phyloP scores from a whole-genome alignment of 2,329 filamentous ascomycete species.

The Bretziella fagacearum region DNA sequence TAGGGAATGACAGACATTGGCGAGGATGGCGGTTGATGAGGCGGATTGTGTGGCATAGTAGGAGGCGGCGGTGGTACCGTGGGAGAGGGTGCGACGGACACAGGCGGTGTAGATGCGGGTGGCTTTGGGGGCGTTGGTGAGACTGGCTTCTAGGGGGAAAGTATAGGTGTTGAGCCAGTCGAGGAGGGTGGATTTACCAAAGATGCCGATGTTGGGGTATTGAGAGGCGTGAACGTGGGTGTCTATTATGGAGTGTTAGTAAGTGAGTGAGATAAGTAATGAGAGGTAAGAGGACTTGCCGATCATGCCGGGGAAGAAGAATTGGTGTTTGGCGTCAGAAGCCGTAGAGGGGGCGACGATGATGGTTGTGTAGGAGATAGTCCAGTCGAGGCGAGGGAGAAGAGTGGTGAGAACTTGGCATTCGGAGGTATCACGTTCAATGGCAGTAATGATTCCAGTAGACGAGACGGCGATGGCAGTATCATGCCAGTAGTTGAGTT shows the following conservation, averaged over 20 bases:
- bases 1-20: constrained; percentile 57
- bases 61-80: constrained; percentile 86
- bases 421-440: constrained; percentile 25
- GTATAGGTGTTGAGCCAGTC: constrained; percentile 93
- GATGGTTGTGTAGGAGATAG: constrained; percentile 23
- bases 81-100: constrained; percentile 61
- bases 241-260: constrained; percentile 38
- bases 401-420: constrained; percentile 22
- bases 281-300: constrained; percentile 31
- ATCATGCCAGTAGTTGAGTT: constrained; percentile 35
- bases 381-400: constrained; percentile 31
- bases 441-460: constrained; percentile 32
- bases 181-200: constrained; percentile 80
- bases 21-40: constrained; percentile 74
- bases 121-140: constrained; percentile 46
- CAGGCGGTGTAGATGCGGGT: constrained; percentile 58
- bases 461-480: constrained; percentile 34
- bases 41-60: constrained; percentile 90
- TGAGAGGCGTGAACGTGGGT: constrained; percentile 92
- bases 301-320: constrained; percentile 75
- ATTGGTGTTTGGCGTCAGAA: constrained; percentile 33
- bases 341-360: constrained; percentile 16
- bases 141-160: constrained; percentile 74
- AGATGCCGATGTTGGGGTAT: constrained; percentile 86
- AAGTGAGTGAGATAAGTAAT: constrained; percentile 8